Evolutionary conservation across 768 basidiomycete species (phyloP).

Genomic region (Austroboletus festivus): DNA sequence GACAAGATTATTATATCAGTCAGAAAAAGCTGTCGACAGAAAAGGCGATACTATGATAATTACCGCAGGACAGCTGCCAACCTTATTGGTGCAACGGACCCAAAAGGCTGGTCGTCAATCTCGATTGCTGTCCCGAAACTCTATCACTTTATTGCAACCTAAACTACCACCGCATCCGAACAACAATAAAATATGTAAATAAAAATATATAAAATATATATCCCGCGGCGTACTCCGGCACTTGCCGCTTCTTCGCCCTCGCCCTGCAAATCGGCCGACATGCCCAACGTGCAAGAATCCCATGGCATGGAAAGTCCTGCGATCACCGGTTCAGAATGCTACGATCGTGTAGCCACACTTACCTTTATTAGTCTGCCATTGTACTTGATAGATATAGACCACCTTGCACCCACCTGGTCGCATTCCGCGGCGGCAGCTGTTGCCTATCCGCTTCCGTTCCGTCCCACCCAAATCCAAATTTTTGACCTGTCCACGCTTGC

Average conservation of each 20-base stretch:
- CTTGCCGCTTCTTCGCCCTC: conserved; percentile 18
- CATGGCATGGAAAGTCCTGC: conserved; percentile 19
- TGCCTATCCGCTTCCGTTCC: no score
- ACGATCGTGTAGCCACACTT: no score
- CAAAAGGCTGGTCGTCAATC: conserved; percentile 43
- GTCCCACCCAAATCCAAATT: no score
- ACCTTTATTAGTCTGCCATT: background rate
- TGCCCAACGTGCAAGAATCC: conserved; percentile 5
- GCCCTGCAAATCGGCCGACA: conserved; percentile 21
- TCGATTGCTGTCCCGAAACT: conserved; percentile 42
- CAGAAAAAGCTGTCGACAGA: conserved; percentile 26
- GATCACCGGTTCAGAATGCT: conserved; percentile 17
- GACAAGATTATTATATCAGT: conserved; percentile 26
- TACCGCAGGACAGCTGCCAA: conserved; percentile 28
- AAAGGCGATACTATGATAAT: conserved; percentile 23
- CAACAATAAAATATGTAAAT: conserved; percentile 4
- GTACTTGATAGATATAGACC: conserved; percentile 17
- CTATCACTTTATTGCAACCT: conserved; percentile 56
- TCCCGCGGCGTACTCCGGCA: conserved; percentile 11
- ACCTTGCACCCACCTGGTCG: background rate
- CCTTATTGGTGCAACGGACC: conserved; percentile 38
- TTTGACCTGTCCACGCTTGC: no score
- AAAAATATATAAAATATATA: background rate
- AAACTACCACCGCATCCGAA: conserved; percentile 28
- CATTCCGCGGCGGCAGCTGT: background rate